Evolutionary conservation across 805 yeast species (phyloP).

Genomic region (Helenozyma rhizophorensis): DNA sequence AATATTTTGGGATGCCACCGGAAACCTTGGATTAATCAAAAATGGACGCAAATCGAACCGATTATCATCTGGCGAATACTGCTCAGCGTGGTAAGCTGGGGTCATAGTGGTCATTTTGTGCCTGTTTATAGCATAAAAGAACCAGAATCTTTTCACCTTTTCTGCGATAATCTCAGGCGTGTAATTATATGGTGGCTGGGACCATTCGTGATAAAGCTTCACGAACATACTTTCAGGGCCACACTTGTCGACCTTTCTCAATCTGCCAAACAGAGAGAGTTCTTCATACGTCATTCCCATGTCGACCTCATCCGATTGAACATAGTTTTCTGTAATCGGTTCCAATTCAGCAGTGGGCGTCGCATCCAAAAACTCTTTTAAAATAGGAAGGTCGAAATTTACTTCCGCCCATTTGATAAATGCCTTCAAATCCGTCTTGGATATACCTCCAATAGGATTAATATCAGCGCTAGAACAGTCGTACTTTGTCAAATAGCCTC

Average conservation of each 20-base stretch:
- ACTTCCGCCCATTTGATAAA: constrained; percentile 78
- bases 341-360: constrained; percentile 98
- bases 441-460: constrained; percentile 98
- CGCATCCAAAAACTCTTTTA: constrained; percentile 77
- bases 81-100: constrained; percentile 97
- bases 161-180: constrained; percentile 83
- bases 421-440: constrained; percentile 85
- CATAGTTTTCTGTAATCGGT: constrained; percentile 88
- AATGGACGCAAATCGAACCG: constrained; percentile 96
- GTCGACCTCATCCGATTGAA: constrained; percentile 94
- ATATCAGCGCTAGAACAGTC: constrained; percentile 97
- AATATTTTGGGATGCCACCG: constrained; percentile 86
- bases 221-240: constrained; percentile 96
- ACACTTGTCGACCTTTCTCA: constrained; percentile 88
- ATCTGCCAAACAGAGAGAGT: constrained; percentile 80
- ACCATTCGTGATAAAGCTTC: constrained; percentile 88
- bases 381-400: constrained; percentile 69
- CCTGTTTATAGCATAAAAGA: constrained; percentile 90
- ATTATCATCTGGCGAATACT: constrained; percentile 96
- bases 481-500: constrained; percentile 95
- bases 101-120: constrained; percentile 98
- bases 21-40: constrained; percentile 81
- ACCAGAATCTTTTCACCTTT: constrained; percentile 89
- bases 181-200: constrained; percentile 57
- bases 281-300: constrained; percentile 99